Evolutionary conservation across 768 basidiomycete species (phyloP).

Genomic region (Epithele typhae): DNA sequence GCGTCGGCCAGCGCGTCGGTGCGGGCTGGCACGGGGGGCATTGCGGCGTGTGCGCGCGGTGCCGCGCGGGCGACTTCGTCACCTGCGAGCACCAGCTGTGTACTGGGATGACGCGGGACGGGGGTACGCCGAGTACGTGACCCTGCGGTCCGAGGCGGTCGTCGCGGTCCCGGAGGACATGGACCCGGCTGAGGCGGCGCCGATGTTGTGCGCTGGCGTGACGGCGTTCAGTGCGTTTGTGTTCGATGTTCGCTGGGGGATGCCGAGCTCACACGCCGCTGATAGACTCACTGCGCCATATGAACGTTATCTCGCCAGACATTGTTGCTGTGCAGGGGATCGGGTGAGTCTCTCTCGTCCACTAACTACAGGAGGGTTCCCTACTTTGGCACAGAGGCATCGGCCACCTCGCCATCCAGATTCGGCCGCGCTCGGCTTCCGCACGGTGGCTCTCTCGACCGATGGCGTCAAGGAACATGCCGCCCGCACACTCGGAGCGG

Average conservation of each 20-base stretch:
- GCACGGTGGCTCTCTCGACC: conserved; percentile 31
- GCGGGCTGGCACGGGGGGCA: conserved; percentile 28
- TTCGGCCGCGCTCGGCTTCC: conserved; percentile 32
- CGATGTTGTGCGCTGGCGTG: conserved; percentile 32
- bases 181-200: conserved; percentile 24
- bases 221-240: conserved; percentile 52
- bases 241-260: conserved; percentile 61
- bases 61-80: conserved; percentile 24
- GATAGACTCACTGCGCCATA: conserved; percentile 25
- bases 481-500: conserved; percentile 33
- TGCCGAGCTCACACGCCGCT: background rate
- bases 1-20: conserved; percentile 26
- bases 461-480: conserved; percentile 27
- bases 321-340: conserved; percentile 36
- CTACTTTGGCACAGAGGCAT: conserved; percentile 14
- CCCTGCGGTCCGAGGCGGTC: conserved; percentile 24
- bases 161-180: conserved; percentile 22
- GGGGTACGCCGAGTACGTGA: conserved; percentile 28
- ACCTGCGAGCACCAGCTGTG: conserved; percentile 22
- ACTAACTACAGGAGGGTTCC: background rate
- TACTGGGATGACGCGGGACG: conserved; percentile 11
- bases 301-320: conserved; percentile 29
- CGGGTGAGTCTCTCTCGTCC: conserved; percentile 14
- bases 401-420: conserved; percentile 33
- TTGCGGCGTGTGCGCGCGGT: conserved; percentile 21